A percentile compares a stretch with the other conserved stretches of the same genome.
These are phyloP conservation scores for Hymenoscyphus fraxineus DNA, from an alignment of 2,329 filamentous ascomycete genomes.

Conservation along the genomic window DNA sequence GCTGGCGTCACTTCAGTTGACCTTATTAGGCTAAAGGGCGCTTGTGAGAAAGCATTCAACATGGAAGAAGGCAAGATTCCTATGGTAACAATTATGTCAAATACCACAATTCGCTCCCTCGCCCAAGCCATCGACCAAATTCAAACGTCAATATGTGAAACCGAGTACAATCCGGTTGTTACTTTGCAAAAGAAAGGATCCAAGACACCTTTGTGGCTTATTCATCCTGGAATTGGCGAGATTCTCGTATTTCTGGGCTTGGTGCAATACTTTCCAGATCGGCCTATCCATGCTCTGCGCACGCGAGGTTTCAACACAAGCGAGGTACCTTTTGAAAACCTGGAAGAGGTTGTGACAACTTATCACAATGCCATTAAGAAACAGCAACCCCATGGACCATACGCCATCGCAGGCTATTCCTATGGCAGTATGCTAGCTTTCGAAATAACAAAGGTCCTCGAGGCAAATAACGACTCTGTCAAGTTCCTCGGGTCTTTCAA, in stretches of 20 bases:
- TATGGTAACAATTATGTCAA: too few species aligned
- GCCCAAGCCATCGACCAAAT: too few species aligned
- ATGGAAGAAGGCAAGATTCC: too few species aligned
- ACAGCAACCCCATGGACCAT: constrained; percentile 46
- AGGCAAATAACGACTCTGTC: constrained; percentile 38
- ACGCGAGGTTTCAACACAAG: constrained; percentile 37
- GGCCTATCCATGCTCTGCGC: constrained; percentile 45
- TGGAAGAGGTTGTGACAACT: constrained; percentile 39
- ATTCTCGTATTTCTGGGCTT: constrained; percentile 41
- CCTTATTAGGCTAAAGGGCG: too few species aligned
- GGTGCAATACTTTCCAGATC: constrained; percentile 38
- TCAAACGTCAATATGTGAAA: constrained; percentile 27
- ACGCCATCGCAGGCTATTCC: constrained; percentile 49
- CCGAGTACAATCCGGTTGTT: constrained; percentile 38
- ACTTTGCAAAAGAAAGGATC: constrained; percentile 32
- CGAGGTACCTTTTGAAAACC: constrained; percentile 36
- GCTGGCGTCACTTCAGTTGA: too few species aligned
- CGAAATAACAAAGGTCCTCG: constrained; percentile 45
- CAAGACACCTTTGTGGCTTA: constrained; percentile 40
- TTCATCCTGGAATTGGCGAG: constrained; percentile 44
- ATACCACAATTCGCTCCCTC: too few species aligned
- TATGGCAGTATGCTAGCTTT: constrained; percentile 48
- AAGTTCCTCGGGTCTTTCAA: constrained; percentile 45
- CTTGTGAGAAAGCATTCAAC: too few species aligned
- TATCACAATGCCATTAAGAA: constrained; percentile 42